phyloP scores from a whole-genome alignment of 345 rosid species.

The Ceriops tagal region DNA sequence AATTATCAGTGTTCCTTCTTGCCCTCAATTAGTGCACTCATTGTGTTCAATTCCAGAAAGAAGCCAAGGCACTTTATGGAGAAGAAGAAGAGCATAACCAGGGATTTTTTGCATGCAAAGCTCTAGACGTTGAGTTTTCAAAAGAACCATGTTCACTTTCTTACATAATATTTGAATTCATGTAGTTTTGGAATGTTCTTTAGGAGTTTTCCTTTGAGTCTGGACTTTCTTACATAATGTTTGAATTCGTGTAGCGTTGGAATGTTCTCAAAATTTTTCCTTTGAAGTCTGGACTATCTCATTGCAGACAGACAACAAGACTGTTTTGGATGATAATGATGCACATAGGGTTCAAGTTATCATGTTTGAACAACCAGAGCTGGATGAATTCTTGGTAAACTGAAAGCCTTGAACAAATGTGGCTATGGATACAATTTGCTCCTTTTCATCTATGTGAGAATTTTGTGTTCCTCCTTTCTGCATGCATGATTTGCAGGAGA shows the following conservation, averaged over 20 bases:
- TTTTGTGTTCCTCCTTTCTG: slow-evolving; percentile 2
- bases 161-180: slow-evolving; percentile 4
- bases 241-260: slow-evolving; percentile 7
- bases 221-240: neutral
- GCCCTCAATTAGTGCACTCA: neutral
- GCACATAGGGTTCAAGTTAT: slow-evolving; percentile 25
- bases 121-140: slow-evolving; percentile 27
- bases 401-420: slow-evolving; percentile 3
- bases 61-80: slow-evolving; percentile 15
- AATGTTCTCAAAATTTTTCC: neutral
- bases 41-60: slow-evolving; percentile 25
- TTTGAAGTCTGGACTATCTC: neutral
- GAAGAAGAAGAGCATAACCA: slow-evolving; percentile 24
- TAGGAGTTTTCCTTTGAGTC: neutral
- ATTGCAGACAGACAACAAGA: slow-evolving; percentile 41
- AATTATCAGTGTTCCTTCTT: too few species aligned
- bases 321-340: slow-evolving; percentile 27
- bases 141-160: slow-evolving; percentile 8
- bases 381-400: slow-evolving; percentile 47
- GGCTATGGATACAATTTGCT: neutral
- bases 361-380: slow-evolving; percentile 63
- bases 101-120: slow-evolving; percentile 20
- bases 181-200: slow-evolving; percentile 2
- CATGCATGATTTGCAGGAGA: slow-evolving; percentile 38
- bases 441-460: neutral